Evolutionary conservation across 768 basidiomycete species (phyloP).

Genomic region (Chlorophyllum brunneum): DNA sequence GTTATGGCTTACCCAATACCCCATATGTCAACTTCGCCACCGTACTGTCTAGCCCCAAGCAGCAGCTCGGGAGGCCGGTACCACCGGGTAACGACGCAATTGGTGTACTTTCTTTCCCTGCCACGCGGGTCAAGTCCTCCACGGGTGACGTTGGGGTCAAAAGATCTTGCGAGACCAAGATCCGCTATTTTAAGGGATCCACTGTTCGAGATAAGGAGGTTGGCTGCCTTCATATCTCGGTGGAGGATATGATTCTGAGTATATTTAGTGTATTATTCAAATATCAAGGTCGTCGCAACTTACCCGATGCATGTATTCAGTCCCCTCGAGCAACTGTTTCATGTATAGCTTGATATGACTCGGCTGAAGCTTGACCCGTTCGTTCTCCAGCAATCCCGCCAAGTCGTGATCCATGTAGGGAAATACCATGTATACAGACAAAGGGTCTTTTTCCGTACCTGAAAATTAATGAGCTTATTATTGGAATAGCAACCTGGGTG

Average conservation of each 20-base stretch:
- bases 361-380: constrained; percentile 75
- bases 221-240: constrained; percentile 99
- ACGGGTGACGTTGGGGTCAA: constrained; percentile 46
- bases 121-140: constrained; percentile 36
- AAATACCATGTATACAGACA: constrained; percentile 97
- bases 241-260: constrained; percentile 91
- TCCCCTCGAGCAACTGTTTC: constrained; percentile 94
- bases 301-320: constrained; percentile 93
- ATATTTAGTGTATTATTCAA: constrained; percentile 4
- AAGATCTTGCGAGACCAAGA: constrained; percentile 91
- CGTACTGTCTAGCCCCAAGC: constrained; percentile 85
- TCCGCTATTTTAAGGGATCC: constrained; percentile 88
- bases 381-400: constrained; percentile 90
- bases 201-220: constrained; percentile 85
- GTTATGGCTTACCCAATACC: constrained; percentile 74
- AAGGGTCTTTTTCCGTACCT: constrained; percentile 67
- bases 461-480: neutral
- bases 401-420: constrained; percentile 99
- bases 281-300: constrained; percentile 23
- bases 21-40: constrained; percentile 96
- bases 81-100: constrained; percentile 94
- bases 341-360: constrained; percentile 94
- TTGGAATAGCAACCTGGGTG: neutral
- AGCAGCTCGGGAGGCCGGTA: constrained; percentile 92
- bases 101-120: constrained; percentile 79